These are phyloP conservation scores for Samsoniella hepiali DNA, from an alignment of 2,329 filamentous ascomycete species.

Conservation along the genomic window DNA sequence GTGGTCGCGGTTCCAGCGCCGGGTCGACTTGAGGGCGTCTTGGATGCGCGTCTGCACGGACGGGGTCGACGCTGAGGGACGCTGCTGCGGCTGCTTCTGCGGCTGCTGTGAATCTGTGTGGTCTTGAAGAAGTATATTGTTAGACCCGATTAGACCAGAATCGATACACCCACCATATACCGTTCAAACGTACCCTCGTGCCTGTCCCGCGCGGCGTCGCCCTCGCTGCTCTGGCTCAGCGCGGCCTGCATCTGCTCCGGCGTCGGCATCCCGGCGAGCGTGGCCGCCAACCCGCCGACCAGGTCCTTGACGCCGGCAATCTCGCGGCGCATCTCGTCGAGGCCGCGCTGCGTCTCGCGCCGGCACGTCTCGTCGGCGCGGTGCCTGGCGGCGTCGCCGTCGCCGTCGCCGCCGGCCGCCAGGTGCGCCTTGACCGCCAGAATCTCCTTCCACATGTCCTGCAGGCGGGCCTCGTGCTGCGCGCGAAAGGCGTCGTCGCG, in stretches of 20 bases:
- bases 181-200: background rate
- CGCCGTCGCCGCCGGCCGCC: constrained; percentile 21
- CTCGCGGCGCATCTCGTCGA: constrained; percentile 24
- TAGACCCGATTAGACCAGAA: too few species aligned
- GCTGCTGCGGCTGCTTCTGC: background rate
- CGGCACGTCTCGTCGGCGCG: constrained; percentile 23
- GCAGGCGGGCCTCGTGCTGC: constrained; percentile 30
- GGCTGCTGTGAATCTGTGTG: background rate
- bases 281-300: constrained; percentile 24
- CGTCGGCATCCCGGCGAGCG: constrained; percentile 26
- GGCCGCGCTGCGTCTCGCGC: constrained; percentile 22
- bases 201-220: background rate
- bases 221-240: constrained; percentile 19
- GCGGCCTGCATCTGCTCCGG: constrained; percentile 23
- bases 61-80: background rate
- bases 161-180: too few species aligned
- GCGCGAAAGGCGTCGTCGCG: constrained; percentile 30
- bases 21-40: constrained; percentile 36
- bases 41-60: constrained; percentile 28
- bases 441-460: constrained; percentile 31
- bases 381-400: constrained; percentile 4
- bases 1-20: constrained; percentile 39
- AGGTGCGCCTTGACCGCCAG: constrained; percentile 28
- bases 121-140: background rate
- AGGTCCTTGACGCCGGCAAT: constrained; percentile 25